Evolutionary conservation across 768 basidiomycete genomes (phyloP).

Genomic region (Amanita jacksonii): DNA sequence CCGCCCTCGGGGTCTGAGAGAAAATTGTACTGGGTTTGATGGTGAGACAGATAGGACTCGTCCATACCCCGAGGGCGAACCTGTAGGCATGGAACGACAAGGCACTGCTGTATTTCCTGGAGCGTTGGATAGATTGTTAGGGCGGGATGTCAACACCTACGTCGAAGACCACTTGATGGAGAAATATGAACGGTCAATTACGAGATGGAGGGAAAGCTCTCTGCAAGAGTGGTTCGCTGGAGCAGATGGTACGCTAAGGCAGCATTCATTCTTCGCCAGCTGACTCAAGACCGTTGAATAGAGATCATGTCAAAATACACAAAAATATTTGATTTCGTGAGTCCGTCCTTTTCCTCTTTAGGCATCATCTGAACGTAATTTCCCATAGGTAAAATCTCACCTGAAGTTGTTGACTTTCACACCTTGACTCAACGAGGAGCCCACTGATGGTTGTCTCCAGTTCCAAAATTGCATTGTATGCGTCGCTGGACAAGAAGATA

Average conservation of each 20-base stretch:
- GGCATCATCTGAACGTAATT: not conserved
- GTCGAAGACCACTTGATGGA: conserved; percentile 28
- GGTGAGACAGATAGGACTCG: not conserved
- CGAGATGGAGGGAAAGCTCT: conserved; percentile 41
- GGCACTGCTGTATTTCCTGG: conserved; percentile 1
- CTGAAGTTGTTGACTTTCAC: conserved; percentile 27
- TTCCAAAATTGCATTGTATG: conserved; percentile 38
- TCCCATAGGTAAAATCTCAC: conserved; percentile 35
- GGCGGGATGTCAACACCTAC: conserved; percentile 33
- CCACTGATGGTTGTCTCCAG: conserved; percentile 19
- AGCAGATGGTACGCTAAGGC: conserved; percentile 31
- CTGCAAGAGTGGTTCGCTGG: conserved; percentile 48
- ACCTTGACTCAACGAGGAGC: conserved; percentile 2
- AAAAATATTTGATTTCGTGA: conserved; percentile 40
- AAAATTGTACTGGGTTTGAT: no score
- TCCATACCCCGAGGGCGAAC: not conserved
- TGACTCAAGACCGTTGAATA: conserved; percentile 13
- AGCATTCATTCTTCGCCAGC: not conserved
- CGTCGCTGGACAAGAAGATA: conserved; percentile 31
- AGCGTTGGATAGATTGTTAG: conserved; percentile 30
- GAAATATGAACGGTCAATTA: conserved; percentile 32
- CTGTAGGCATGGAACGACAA: conserved; percentile 1
- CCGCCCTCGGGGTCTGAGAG: no score
- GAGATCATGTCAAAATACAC: conserved; percentile 33
- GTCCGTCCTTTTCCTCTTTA: conserved; percentile 13